These are phyloP conservation scores for Cystofilobasidium macerans DNA, from an alignment of 768 basidiomycete species.

Conservation along the genomic window DNA sequence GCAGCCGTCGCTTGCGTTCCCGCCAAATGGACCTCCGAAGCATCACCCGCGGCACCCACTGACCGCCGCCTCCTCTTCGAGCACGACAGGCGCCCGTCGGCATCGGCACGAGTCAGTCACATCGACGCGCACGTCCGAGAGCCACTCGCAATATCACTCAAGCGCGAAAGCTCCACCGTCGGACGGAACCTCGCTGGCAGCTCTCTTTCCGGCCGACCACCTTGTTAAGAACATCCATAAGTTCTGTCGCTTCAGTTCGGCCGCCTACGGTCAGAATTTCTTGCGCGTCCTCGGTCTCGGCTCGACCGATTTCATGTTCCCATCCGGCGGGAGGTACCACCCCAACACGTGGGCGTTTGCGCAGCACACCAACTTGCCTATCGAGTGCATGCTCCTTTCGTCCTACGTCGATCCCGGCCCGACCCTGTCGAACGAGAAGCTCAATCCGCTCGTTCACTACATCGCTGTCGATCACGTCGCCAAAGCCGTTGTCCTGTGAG, in stretches of 20 bases:
- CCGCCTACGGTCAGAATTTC: conserved; percentile 33
- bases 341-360: conserved; percentile 36
- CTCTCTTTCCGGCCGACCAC: conserved; percentile 24
- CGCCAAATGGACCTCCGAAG: neutral
- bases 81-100: neutral
- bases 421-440: conserved; percentile 30
- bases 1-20: neutral
- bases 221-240: conserved; percentile 25
- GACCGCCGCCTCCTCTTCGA: neutral
- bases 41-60: neutral
- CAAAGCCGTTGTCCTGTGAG: conserved; percentile 36
- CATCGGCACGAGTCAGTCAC: neutral
- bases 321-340: conserved; percentile 35
- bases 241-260: conserved; percentile 23
- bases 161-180: conserved; percentile 23
- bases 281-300: conserved; percentile 37
- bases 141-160: conserved; percentile 10
- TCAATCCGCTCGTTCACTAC: conserved; percentile 35
- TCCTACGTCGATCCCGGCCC: conserved; percentile 36
- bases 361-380: conserved; percentile 39
- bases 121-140: conserved; percentile 11
- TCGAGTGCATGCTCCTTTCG: conserved; percentile 38
- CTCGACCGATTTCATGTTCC: conserved; percentile 34
- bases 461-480: conserved; percentile 38
- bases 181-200: conserved; percentile 11